Evolutionary conservation across 108 stramenopile species (phyloP), one percentile per base, ranked within the genome.

Genomic region (Chaetoceros tenuissimus): DNA sequence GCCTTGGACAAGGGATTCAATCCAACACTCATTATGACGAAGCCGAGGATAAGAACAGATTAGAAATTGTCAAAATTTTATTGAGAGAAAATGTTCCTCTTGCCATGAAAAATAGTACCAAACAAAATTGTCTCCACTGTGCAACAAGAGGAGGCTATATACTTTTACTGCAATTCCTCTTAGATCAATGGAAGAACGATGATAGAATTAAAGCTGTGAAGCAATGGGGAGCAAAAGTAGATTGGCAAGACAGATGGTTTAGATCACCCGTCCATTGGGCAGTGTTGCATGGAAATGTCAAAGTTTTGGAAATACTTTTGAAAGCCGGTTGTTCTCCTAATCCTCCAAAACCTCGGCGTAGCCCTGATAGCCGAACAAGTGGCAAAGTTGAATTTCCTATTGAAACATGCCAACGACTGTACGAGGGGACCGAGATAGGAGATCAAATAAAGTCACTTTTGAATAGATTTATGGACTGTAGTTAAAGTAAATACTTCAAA

Each of bases 181-280:
- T 85, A 69, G 40, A 60, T 1, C 59, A 67, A 28, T 80, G 79
- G 74, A 65, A 51, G 34, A 22, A 51, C 22, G 76, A 55, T 48
- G 31, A 40, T 10, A 40, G 34, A 44, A 43, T 29, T 50, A 72
- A 24, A 53, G 51, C 2, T 58, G 23, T 1, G 64, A 53, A 44
- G 63, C 56, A 75, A 40, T 44, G 55, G 50, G 72, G 51, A 45
- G 54, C 51, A 5, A 56, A 53, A 21, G 68, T 72, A 47, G 67
- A 87, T 44, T 87, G 80, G 75, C 66, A 51, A 26, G 77, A 71
- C 48, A 16, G 48, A 18, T 87, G 79, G 80, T 79, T 60, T 28
- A 63, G 89, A 56, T 81, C 85, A 1, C 81, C 91, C 13, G 87
- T 89, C 24, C 91, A 93, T 59, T 93, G 91, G 91, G 87, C 91